Base-by-base conservation (phyloP, 1,139 yeast species). In the Petasospora rhodanensis region DNA sequence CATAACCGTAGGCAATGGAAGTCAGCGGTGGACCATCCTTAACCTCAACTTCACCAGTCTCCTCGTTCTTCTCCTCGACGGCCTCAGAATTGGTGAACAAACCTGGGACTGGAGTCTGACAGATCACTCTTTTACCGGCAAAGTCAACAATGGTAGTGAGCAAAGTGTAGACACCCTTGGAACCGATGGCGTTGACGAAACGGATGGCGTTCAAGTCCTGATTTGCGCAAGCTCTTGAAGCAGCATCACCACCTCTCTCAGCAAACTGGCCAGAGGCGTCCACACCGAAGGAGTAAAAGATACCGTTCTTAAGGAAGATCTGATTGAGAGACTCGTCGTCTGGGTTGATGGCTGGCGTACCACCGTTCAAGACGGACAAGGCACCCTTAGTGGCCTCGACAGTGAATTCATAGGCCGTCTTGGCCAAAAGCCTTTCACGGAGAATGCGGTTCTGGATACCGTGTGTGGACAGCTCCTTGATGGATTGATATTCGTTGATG, bases 101-200 rank as follows among this genome's bases (percentile, higher is more conserved):
- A 41, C 98, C 98, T n/a, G 98, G 98, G 31, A 91, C 95, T 16
- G 96, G 96, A 12, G 96, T 85, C 64, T 91, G 98, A 56, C 95
- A 87, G 26, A 89, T 72, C 26, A 89, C 67, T 58, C 97, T 74
- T 51, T 76, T 80, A 42, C 98, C 98, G 58, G 83, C 76, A 61
- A 75, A 89, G 58, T 91, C 97, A 37, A 91, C 86, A 40, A 89
- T 72, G 28, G 89, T 72, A 7, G 96, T 84, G 46, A 85, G 76
- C 42, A 89, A 66, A 35, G 81, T 79, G 50, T 76, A 74, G 32
- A 87, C 65, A 26, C 81, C 86, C 13, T 63, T 64, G 22, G 77
- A 55, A 50, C 84, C 89, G 31, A 81, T 61, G 47, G 76, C 67
- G 62, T 83, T 83, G 52, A 89, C 64, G 37, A 73, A 68, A 51